Percentiles rank a stretch among this genome's conserved stretches.
phyloP scores from a whole-genome alignment of 2,329 filamentous ascomycete genomes.

The Nigrospora sphaerica region DNA sequence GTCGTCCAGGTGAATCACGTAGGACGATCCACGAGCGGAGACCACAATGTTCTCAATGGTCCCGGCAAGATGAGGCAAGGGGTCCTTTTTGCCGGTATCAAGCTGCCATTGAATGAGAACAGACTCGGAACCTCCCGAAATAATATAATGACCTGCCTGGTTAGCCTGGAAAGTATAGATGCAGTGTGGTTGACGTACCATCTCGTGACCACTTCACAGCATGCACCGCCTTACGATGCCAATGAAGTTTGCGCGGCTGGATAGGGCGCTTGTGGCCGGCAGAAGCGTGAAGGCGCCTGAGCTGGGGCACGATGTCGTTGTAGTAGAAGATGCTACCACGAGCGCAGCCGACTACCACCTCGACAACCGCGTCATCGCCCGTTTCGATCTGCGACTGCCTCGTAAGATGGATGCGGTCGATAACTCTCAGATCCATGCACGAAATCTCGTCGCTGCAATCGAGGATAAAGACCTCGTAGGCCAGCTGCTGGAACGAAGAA shows the following conservation, averaged over 20 bases:
- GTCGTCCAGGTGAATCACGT: slow-evolving; percentile 79
- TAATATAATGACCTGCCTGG: slow-evolving; percentile 72
- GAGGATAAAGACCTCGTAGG: slow-evolving; percentile 51
- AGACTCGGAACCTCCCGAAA: slow-evolving; percentile 88
- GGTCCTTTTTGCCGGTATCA: slow-evolving; percentile 75
- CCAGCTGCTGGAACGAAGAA: slow-evolving; percentile 31
- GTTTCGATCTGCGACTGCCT: slow-evolving; percentile 19
- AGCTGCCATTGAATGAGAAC: slow-evolving; percentile 90
- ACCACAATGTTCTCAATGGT: slow-evolving; percentile 79
- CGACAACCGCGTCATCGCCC: slow-evolving; percentile 38
- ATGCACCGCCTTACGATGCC: slow-evolving; percentile 81
- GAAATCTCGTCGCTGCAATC: slow-evolving; percentile 58
- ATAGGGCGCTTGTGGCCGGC: slow-evolving; percentile 39
- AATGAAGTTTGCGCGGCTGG: slow-evolving; percentile 67
- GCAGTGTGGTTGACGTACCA: slow-evolving; percentile 45
- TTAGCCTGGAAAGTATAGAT: slow-evolving; percentile 7
- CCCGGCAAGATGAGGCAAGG: slow-evolving; percentile 83
- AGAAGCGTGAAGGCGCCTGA: slow-evolving; percentile 36
- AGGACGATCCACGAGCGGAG: slow-evolving; percentile 71
- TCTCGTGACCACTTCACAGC: slow-evolving; percentile 88
- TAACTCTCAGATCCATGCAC: slow-evolving; percentile 55
- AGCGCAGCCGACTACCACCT: slow-evolving; percentile 70
- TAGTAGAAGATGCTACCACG: slow-evolving; percentile 78
- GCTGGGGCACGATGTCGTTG: slow-evolving; percentile 59
- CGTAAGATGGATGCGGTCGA: slow-evolving; percentile 23